These are phyloP conservation scores for Mycena olivaceomarginata DNA, from an alignment of 768 basidiomycete species.

Conservation along the genomic window DNA sequence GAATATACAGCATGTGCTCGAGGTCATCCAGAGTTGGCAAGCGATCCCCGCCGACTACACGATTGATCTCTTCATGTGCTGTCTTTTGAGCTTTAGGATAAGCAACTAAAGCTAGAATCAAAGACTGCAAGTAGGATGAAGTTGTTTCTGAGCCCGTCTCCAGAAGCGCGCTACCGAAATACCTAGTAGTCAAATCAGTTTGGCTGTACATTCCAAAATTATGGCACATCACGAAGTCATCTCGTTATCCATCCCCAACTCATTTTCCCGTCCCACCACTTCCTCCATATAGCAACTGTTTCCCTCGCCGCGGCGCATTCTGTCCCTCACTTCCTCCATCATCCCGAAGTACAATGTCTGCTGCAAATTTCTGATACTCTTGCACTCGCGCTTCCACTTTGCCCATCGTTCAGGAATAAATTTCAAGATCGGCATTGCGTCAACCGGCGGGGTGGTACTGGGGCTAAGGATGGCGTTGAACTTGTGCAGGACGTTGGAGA, in stretches of 20 bases:
- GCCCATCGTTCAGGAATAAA: conserved; percentile 59
- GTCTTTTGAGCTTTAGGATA: conserved; percentile 26
- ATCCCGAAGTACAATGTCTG: conserved; percentile 55
- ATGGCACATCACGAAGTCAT: conserved; percentile 23
- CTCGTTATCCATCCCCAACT: conserved; percentile 29
- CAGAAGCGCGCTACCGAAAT: conserved; percentile 54
- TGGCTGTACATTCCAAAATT: background rate
- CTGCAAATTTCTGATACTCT: conserved; percentile 46
- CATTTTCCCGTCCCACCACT: conserved; percentile 44
- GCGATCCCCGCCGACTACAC: conserved; percentile 48
- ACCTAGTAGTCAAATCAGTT: conserved; percentile 38
- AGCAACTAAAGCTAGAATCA: conserved; percentile 50
- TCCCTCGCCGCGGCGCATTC: conserved; percentile 48
- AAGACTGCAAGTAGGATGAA: conserved; percentile 47
- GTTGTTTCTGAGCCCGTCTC: conserved; percentile 57
- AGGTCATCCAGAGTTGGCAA: conserved; percentile 47
- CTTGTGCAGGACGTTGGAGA: conserved; percentile 50
- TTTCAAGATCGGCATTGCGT: conserved; percentile 55
- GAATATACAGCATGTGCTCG: conserved; percentile 49
- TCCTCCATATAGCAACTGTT: conserved; percentile 58
- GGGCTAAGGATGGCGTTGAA: conserved; percentile 52
- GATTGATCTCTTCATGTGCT: conserved; percentile 30
- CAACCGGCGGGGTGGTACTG: conserved; percentile 59
- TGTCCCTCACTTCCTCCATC: conserved; percentile 48
- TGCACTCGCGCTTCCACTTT: conserved; percentile 55